Percentiles rank a stretch among this genome's conserved stretches.
phyloP scores from a whole-genome alignment of 768 basidiomycete species.

The Trametes maxima region DNA sequence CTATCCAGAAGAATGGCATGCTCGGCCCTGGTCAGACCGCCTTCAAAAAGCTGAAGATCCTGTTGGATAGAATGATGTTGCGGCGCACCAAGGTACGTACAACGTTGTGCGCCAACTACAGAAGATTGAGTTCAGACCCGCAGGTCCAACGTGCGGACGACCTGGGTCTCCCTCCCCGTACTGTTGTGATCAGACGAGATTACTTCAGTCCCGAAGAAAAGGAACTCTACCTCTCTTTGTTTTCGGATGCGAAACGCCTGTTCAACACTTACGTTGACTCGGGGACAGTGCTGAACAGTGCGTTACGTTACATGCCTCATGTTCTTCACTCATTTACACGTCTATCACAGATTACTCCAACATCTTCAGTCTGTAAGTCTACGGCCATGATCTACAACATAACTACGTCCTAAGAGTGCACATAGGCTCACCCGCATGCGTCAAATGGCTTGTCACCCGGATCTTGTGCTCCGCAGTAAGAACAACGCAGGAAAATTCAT shows the following conservation, averaged over 20 bases:
- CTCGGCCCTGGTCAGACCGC: slow-evolving; percentile 74
- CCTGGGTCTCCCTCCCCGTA: slow-evolving; percentile 91
- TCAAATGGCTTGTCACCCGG: slow-evolving; percentile 94
- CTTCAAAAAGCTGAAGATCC: slow-evolving; percentile 89
- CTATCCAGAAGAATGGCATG: slow-evolving; percentile 92
- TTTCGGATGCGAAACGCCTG: slow-evolving; percentile 89
- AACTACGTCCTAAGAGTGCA: neutral
- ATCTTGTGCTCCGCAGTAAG: slow-evolving; percentile 88
- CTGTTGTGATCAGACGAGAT: slow-evolving; percentile 84
- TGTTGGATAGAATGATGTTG: slow-evolving; percentile 95
- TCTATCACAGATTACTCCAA: slow-evolving; percentile 74
- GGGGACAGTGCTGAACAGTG: slow-evolving; percentile 92
- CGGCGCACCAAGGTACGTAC: slow-evolving; percentile 74
- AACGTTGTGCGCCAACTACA: neutral
- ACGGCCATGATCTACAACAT: neutral
- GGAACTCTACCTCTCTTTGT: slow-evolving; percentile 89
- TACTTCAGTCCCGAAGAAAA: slow-evolving; percentile 98
- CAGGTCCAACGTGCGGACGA: slow-evolving; percentile 96
- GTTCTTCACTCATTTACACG: neutral
- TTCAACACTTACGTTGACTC: slow-evolving; percentile 89
- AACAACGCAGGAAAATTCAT: slow-evolving; percentile 66
- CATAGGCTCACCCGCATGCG: slow-evolving; percentile 89
- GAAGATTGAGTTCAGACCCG: slow-evolving; percentile 19
- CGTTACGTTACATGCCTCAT: slow-evolving; percentile 34
- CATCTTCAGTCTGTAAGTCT: slow-evolving; percentile 74